A percentile compares a stretch with the other conserved stretches of the same genome.
Evolutionary conservation across 768 basidiomycete genomes (phyloP).

Genomic region (Chalciporus sphaerocephalus): DNA sequence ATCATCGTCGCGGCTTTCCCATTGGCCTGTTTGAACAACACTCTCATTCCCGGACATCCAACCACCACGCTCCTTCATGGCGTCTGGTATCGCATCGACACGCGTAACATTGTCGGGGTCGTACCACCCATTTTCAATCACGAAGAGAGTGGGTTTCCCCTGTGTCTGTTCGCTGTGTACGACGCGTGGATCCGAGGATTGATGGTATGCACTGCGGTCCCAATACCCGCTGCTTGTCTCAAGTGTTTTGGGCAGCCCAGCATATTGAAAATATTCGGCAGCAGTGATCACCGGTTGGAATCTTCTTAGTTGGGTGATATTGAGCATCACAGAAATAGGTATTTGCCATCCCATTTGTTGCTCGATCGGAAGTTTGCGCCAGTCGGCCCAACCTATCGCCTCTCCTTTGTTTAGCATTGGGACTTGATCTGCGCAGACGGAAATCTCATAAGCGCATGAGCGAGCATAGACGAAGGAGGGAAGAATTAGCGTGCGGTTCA

Average conservation of each 20-base stretch:
- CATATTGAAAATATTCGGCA: slow-evolving; percentile 39
- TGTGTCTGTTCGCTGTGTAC: slow-evolving; percentile 14
- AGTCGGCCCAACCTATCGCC: slow-evolving; percentile 36
- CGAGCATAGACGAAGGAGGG: slow-evolving; percentile 43
- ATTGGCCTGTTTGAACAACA: slow-evolving; percentile 12
- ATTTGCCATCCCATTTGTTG: slow-evolving; percentile 32
- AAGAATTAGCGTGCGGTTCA: slow-evolving; percentile 39
- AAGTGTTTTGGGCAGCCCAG: slow-evolving; percentile 24
- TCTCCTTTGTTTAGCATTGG: slow-evolving; percentile 42
- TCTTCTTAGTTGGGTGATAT: slow-evolving; percentile 36
- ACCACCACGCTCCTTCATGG: slow-evolving; percentile 23
- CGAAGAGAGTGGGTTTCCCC: slow-evolving; percentile 23
- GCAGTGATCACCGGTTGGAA: slow-evolving; percentile 34
- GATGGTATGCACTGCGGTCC: slow-evolving; percentile 30
- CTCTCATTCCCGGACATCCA: slow-evolving; percentile 19
- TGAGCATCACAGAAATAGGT: slow-evolving; percentile 36
- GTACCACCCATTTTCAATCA: slow-evolving; percentile 39
- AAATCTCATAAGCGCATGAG: slow-evolving; percentile 36
- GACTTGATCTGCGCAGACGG: slow-evolving; percentile 36
- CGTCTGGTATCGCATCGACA: slow-evolving; percentile 32
- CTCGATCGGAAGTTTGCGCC: slow-evolving; percentile 35
- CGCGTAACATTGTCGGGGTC: slow-evolving; percentile 35
- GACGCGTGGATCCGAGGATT: slow-evolving; percentile 11
- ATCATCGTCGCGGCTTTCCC: slow-evolving; percentile 8
- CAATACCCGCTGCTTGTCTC: slow-evolving; percentile 39